Base-by-base conservation (phyloP, 2,329 filamentous ascomycete genomes). In the Claviceps maximensis region DNA sequence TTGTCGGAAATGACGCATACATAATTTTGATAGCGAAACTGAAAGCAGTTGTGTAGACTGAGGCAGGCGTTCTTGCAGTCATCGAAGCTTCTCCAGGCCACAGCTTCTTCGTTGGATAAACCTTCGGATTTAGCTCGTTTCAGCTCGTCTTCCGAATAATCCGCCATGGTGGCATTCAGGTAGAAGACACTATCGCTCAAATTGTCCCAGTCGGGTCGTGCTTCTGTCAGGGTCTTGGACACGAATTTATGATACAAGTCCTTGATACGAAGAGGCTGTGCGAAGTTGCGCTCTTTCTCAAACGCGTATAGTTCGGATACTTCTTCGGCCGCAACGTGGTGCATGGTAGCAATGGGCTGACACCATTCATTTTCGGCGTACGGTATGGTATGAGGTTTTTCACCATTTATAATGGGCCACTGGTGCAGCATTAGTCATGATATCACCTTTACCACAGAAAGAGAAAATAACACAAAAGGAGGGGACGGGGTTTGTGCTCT, bases 381-480 rank as follows among this genome's bases (percentile, higher is more conserved):
- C 1, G 71, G 69, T n/a, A 80, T 61, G 1, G 71, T 77, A 49
- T 68, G 64, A 2, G 74, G 76, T 55, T 78, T 79, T 59, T 80
- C 75, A 56, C 75, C 76, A 56, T 80, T 78, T 57, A 79, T 70
- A 46, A 75, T 74, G 1, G 77, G 77, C 69, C 72, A 77, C 65
- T 76, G 56, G n/a, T 31, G 12, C n/a, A 19, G 25, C 12, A 12
- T 51, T 38, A 51, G 49, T 33, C 21, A 27, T 19, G 8, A 41
- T 19, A 19, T 31, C 9, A 13, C 44, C 44, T 17, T 9, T 3
- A 23, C 15, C 21, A 15, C 36, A 41, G n/a, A n/a, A n/a, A n/a
- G n/a, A n/a, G 41, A 13, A 21, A 23, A 29, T 46, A 7, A 19
- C 15, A 27, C 23, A 46, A 46, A 12, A 10, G 10, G 10, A 27